Evolutionary conservation across 495 filamentous ascomycete genomes (phyloP), one percentile per base, ranked within the genome.

Genomic region (Aspergillus wentii): DNA sequence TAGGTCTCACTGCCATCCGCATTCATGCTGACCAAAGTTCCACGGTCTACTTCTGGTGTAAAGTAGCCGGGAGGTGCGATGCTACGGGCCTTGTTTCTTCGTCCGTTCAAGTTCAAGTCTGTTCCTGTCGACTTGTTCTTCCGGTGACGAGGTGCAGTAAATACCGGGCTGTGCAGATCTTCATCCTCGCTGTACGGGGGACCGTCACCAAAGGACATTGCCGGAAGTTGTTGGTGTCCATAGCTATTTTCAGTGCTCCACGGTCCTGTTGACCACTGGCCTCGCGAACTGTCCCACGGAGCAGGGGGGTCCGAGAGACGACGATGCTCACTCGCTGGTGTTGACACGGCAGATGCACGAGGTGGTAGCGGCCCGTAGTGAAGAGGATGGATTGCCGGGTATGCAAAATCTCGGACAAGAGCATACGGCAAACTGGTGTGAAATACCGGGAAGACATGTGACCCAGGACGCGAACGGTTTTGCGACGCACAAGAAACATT

Each of bases 101-200:
- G 65, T 13, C 71, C 66, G 41, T 71, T 62, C 18, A 64, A 62
- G 36, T 73, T 64, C 36, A 58, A 30, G 22, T 48, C 64, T 14
- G 52, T 61, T 16, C 47, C 56, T 3, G 80, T 78, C 11, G 84
- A 85, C 62, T 94, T 92, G 59, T 86, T 80, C 60, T 91, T 92
- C 54, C 80, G 83, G 57, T 94, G 87, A 17, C 85, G 74, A 7
- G 82, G 78, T 39, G 78, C 83, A 8, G 77, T 79, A 33, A 85
- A 78, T 3, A 95, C 85, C 5, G 91, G 91, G 51, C 87, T 94
- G 51, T 94, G 88, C 31, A 97, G 64, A 61, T 97, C 91, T 52
- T 95, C 90, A 60, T 97, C 91, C 61, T 97, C 91, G 60, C 86
- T 94, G 71, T 86, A 97, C n/a, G 91, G 91, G 4, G 91, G 91